Evolutionary conservation across 2,329 filamentous ascomycete genomes (phyloP), one percentile per base, ranked within the genome.

Genomic region (Zymoseptoria pseudotritici): DNA sequence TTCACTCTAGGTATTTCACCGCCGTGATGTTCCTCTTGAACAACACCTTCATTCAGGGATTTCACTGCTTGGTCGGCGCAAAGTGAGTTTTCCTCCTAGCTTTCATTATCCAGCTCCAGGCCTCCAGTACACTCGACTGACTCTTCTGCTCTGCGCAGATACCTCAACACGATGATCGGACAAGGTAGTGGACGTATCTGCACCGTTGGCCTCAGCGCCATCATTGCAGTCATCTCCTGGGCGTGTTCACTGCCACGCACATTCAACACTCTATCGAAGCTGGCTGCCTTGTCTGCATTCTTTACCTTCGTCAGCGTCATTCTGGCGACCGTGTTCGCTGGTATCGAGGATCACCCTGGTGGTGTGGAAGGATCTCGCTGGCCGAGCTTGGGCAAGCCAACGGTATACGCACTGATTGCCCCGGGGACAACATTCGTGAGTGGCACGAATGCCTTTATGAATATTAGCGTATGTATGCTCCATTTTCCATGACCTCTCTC

Each of bases 301-400:
- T 96, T 95, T 76, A 97, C 92, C 2, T 96, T 97, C 73, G 77
- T 97, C 63, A 94, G 91, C 0, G 91, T 96, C 29, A 73, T 97
- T 11, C 77, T 97, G 26, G 91, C 91, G 1, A 86, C 89, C 17
- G 86, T 93, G 61, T 96, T 97, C 70, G 83, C 89, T 1, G 91
- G 81, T 3, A 82, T 93, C 53, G 86, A 96, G 73, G 77, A 78
- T 8, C 86, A 91, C 61, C 92, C 91, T 0, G 36, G 36, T 46
- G 36, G 36, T 46, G 36, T 46, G 13, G 36, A 46, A n/a, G 85
- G 86, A 0, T 82, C 82, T 8, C 59, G 61, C 24, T 74, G 70
- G 62, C 72, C 71, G 11, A 53, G 63, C 2, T 50, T 67, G 22
- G 90, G 90, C 0, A 80, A 85, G 5, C 87, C 88, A 0, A 80